Base-by-base conservation (phyloP, 2,329 filamentous ascomycete genomes). In the Ophiostoma fasciatum region DNA sequence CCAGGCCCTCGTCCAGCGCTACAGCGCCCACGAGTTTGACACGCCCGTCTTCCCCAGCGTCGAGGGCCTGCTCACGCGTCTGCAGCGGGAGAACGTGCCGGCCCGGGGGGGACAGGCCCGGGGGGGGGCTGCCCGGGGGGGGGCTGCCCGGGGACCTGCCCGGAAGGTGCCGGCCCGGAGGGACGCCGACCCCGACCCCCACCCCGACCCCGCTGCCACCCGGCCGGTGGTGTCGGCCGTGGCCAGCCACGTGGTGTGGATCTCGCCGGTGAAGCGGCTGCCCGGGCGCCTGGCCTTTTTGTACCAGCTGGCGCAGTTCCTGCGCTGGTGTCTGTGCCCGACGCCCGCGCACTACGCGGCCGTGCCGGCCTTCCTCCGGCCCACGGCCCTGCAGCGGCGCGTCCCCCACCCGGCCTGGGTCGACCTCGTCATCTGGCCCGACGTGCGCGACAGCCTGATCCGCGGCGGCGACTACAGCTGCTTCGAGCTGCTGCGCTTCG, bases 341-440 rank as follows among this genome's bases (percentile, higher is more conserved):
- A 32, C 28, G 13, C 27, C 32, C 18, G 35, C 35, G 20, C 38
- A 20, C 17, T 41, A 41, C 20, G 35, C 28, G 8, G 28, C 28
- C 11, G 27, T 45, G 7, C 49, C 50, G 10, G 42, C 44, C 13
- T 43, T 41, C 4, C 33, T 55, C 15, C 41, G 43, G 25, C 46
- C 50, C 10, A 55, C 52, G 1, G 39, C 35, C 28, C 29, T 51
- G 19, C 42, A 44, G 27, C 22, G 39, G 21, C 32, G 27, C 14
- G 28, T 36, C 11, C 27, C 37, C 4, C 42, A 44, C 33, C 42
- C 42, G 5, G 37, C 31, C 5, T 44, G 42, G 42, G 26, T 44
- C 9, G 42, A 44, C 33, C 23, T 40, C n/a, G 26, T 42, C 8
- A 27, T 38, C 17, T 44, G 38, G 32, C 42, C 42, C 7, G 31